phyloP scores from a whole-genome alignment of 306 rosid species.

The Vigna trinervia region DNA sequence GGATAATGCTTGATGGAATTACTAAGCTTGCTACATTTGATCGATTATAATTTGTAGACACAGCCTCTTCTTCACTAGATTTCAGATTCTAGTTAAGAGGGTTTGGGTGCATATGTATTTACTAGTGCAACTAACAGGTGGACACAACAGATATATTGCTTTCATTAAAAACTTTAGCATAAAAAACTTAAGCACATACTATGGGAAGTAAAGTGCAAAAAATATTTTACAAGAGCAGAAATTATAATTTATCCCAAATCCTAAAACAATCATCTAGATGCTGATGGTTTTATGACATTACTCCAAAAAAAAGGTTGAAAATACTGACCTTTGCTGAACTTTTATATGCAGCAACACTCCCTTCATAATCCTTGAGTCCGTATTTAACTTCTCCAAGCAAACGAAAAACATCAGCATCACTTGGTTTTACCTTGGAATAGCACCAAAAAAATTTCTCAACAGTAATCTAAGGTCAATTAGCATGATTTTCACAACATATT shows the following conservation, averaged over 20 bases:
- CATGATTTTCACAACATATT: constrained; percentile 31
- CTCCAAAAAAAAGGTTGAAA: constrained; percentile 35
- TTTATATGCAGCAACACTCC: constrained; percentile 84
- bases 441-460: constrained; percentile 29
- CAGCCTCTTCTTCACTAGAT: constrained; percentile 1
- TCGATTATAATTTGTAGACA: background rate
- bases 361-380: constrained; percentile 79
- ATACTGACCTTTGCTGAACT: constrained; percentile 70
- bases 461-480: constrained; percentile 19
- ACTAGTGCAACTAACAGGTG: constrained; percentile 19
- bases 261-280: constrained; percentile 31
- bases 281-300: constrained; percentile 25
- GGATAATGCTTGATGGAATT: constrained; percentile 29
- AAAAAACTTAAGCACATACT: constrained; percentile 7
- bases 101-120: constrained; percentile 32
- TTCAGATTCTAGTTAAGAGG: constrained; percentile 28
- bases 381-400: constrained; percentile 94
- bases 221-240: background rate
- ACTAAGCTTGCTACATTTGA: constrained; percentile 20
- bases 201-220: constrained; percentile 15
- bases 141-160: constrained; percentile 12
- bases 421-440: constrained; percentile 65
- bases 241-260: constrained; percentile 11
- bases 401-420: constrained; percentile 81
- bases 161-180: background rate